Percentiles rank a stretch among this genome's conserved stretches.
These are phyloP conservation scores for Colletotrichum sidae DNA, from an alignment of 2,329 filamentous ascomycete species.

Conservation along the genomic window DNA sequence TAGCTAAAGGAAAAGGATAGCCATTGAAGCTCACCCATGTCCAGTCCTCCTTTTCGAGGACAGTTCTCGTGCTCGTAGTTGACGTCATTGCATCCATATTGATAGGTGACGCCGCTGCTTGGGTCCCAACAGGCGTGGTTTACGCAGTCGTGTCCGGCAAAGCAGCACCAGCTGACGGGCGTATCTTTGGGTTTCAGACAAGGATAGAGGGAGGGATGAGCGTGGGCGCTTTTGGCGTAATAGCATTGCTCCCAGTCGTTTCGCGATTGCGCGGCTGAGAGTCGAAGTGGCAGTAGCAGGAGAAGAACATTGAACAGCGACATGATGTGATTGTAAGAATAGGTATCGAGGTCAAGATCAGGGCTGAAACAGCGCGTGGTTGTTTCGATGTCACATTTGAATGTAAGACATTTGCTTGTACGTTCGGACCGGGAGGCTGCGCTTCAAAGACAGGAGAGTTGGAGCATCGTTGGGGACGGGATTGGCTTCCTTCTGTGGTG, in stretches of 20 bases:
- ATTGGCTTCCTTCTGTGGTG: too few relatives aligned
- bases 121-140: conserved; percentile 21
- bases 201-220: conserved; percentile 9
- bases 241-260: conserved; percentile 25
- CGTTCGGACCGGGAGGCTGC: too few relatives aligned
- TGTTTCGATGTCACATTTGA: too few relatives aligned
- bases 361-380: too few relatives aligned
- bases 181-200: conserved; percentile 18
- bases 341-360: too few relatives aligned
- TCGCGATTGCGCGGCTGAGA: not conserved
- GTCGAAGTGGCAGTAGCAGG: not conserved
- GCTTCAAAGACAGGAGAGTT: too few relatives aligned
- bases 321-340: too few relatives aligned
- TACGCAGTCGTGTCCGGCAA: conserved; percentile 23
- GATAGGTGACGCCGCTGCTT: conserved; percentile 15
- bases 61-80: conserved; percentile 31
- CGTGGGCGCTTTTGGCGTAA: conserved; percentile 20
- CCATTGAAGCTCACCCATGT: not conserved
- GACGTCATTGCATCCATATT: conserved; percentile 35
- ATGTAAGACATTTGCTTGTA: too few relatives aligned
- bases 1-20: too few relatives aligned
- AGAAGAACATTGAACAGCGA: not conserved
- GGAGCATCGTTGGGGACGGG: too few relatives aligned
- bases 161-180: conserved; percentile 27
- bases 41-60: conserved; percentile 21